Percentiles rank a stretch among this genome's conserved stretches.
Evolutionary conservation across 2,329 filamentous ascomycete genomes (phyloP).

Genomic region (Colletotrichum gloeosporioides): DNA sequence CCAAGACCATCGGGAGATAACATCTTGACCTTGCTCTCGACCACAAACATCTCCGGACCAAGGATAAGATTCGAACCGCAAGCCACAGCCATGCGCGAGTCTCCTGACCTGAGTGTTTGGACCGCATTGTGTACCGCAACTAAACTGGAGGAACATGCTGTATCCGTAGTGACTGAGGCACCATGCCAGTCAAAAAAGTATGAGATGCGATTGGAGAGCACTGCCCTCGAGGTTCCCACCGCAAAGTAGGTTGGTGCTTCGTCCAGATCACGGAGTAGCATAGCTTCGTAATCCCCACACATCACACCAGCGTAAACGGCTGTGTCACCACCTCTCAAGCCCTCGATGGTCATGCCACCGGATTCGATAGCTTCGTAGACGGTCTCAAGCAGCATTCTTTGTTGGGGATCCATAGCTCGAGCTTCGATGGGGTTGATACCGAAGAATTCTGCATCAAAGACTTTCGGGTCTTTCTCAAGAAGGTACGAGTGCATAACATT

Average conservation of each 20-base stretch:
- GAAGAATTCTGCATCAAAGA: conserved; percentile 35
- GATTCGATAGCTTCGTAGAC: conserved; percentile 37
- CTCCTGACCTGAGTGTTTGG: conserved; percentile 36
- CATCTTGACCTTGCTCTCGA: conserved; percentile 21
- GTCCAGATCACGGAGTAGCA: background rate
- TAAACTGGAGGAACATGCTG: conserved; percentile 48
- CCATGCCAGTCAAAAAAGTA: conserved; percentile 45
- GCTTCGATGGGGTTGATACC: conserved; percentile 30
- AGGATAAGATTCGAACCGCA: conserved; percentile 29
- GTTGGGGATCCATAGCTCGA: conserved; percentile 36
- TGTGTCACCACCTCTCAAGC: background rate
- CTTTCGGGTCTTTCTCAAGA: conserved; percentile 22
- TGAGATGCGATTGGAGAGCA: conserved; percentile 44
- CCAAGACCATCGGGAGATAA: conserved; percentile 27
- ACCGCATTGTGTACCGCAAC: conserved; percentile 46
- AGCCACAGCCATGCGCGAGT: conserved; percentile 31
- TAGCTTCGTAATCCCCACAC: background rate
- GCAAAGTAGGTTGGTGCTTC: background rate
- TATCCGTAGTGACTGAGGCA: conserved; percentile 46
- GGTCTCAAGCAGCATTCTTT: conserved; percentile 35
- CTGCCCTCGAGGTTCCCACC: conserved; percentile 32
- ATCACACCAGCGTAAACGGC: background rate
- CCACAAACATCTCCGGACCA: background rate
- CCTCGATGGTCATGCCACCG: conserved; percentile 14
- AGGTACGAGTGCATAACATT: conserved; percentile 27